Percentiles rank a stretch among this genome's conserved stretches.
phyloP scores from a whole-genome alignment of 169 alveolate species.

The Plasmodium gaboni region DNA sequence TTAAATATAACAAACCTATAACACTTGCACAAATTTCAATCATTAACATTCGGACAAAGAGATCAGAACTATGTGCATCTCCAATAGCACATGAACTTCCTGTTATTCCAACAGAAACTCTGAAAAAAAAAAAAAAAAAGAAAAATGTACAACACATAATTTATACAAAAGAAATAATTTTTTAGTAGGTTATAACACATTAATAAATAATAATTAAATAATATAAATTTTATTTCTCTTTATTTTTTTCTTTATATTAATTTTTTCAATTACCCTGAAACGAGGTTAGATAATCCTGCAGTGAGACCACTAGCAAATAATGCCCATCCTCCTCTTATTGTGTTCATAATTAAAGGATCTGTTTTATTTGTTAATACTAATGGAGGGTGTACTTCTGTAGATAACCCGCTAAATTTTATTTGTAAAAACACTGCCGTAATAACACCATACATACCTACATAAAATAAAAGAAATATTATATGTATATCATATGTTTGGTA shows the following conservation, averaged over 20 bases:
- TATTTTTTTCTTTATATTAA: conserved; percentile 11
- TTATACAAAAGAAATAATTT: neutral
- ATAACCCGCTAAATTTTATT: conserved; percentile 75
- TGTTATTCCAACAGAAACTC: conserved; percentile 98
- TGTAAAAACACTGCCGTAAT: conserved; percentile 83
- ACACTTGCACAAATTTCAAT: conserved; percentile 99
- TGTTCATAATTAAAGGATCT: conserved; percentile 74
- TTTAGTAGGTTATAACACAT: too few species aligned
- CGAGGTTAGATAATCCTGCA: conserved; percentile 98
- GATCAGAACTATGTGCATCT: conserved; percentile 99
- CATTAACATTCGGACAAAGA: conserved; percentile 98
- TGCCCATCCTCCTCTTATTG: conserved; percentile 94
- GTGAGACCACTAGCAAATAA: conserved; percentile 97
- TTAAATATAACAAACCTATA: conserved; percentile 89
- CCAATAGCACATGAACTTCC: conserved; percentile 99
- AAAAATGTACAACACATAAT: neutral
- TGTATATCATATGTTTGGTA: neutral
- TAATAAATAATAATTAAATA: too few species aligned
- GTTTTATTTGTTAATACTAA: conserved; percentile 71
- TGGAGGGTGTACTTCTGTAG: conserved; percentile 84
- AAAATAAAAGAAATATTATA: neutral
- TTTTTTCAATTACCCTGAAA: conserved; percentile 93
- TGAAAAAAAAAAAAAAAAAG: conserved; percentile 27
- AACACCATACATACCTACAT: conserved; percentile 83
- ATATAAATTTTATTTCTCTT: neutral